Percentiles rank a stretch among this genome's conserved stretches.
Conservation (phyloP, 148 eudicot genomes). For the Agrostemma githago region DNA sequence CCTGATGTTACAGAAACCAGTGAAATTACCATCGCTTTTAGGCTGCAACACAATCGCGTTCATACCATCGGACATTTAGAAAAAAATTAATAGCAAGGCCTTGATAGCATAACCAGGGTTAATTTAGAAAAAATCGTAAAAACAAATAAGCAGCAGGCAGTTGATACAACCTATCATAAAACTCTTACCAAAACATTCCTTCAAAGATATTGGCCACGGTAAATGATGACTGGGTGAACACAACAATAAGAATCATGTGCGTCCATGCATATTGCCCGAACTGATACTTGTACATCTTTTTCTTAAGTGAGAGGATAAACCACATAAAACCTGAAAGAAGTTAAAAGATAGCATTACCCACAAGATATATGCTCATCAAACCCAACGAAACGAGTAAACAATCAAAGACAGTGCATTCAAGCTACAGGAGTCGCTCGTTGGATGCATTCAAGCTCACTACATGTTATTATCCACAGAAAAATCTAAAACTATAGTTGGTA, state of each 20-base stretch:
- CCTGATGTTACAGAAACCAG: too few species aligned
- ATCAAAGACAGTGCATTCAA: not conserved
- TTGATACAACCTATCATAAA: not conserved
- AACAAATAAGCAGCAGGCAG: not conserved
- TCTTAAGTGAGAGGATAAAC: conserved; percentile 93
- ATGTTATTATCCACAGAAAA: too few species aligned
- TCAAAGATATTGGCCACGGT: conserved; percentile 95
- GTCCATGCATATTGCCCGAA: conserved; percentile 99
- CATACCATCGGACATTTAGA: not conserved
- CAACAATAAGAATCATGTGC: conserved; percentile 98
- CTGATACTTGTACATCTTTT: conserved; percentile 99
- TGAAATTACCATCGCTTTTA: too few species aligned
- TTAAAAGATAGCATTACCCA: conserved; percentile 14
- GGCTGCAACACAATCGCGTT: too few species aligned
- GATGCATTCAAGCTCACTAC: conserved; percentile 2
- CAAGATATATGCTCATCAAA: conserved; percentile 9
- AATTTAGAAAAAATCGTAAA: not conserved
- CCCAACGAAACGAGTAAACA: not conserved
- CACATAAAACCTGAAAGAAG: conserved; percentile 73
- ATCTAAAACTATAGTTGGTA: too few species aligned
- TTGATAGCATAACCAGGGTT: not conserved
- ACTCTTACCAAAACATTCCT: conserved; percentile 84
- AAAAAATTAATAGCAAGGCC: too few species aligned
- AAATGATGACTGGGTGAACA: conserved; percentile 87
- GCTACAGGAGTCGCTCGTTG: not conserved